phyloP scores from a whole-genome alignment of 805 yeast species.

The Yarrowia divulgata region DNA sequence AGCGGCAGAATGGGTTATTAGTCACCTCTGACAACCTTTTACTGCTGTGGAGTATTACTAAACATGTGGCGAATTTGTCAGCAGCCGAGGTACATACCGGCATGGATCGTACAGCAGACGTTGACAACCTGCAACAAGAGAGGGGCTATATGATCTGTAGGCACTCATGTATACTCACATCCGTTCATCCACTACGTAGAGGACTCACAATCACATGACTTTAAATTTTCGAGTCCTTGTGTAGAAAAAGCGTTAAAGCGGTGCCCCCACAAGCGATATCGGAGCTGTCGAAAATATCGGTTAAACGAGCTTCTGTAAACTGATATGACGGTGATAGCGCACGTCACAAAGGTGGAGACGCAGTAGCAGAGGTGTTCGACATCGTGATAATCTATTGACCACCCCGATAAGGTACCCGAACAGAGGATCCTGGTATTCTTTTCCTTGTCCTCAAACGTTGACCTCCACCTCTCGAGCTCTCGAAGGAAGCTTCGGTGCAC shows the following conservation, averaged over 20 bases:
- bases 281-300: not conserved
- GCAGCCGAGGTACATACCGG: conserved; percentile 18
- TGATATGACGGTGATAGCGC: not conserved
- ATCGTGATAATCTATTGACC: conserved; percentile 1
- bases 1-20: conserved; percentile 18
- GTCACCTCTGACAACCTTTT: conserved; percentile 32
- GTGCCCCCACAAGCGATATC: not conserved
- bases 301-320: not conserved
- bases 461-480: not conserved
- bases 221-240: too few species aligned
- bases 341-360: not conserved
- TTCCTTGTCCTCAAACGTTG: not conserved
- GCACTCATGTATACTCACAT: too few species aligned
- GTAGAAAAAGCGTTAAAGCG: not conserved
- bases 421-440: not conserved
- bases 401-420: not conserved
- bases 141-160: too few species aligned
- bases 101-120: not conserved
- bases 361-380: not conserved
- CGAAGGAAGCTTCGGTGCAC: not conserved
- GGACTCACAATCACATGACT: too few species aligned
- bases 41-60: not conserved
- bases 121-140: not conserved
- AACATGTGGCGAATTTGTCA: conserved; percentile 11
- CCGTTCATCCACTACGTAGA: too few species aligned